These are phyloP conservation scores for Butyriboletus loyo DNA, from an alignment of 768 basidiomycete genomes.

Conservation along the genomic window DNA sequence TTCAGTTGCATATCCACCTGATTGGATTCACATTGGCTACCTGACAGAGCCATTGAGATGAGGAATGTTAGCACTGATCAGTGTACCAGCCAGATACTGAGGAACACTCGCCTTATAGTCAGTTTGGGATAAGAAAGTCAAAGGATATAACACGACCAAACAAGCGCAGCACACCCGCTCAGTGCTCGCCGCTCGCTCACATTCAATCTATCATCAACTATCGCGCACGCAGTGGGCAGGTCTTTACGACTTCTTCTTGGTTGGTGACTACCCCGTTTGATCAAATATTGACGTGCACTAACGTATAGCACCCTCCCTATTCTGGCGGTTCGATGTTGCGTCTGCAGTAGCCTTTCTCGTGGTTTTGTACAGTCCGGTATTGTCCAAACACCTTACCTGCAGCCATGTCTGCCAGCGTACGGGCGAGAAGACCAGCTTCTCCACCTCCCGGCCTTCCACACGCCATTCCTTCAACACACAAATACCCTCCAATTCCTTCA, in stretches of 20 bases:
- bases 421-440: slow-evolving; percentile 67
- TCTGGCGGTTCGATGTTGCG: no score
- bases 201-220: slow-evolving; percentile 1
- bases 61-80: neutral
- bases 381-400: slow-evolving; percentile 9
- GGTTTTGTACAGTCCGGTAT: slow-evolving; percentile 23
- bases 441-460: slow-evolving; percentile 51
- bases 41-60: neutral
- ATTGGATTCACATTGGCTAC: neutral
- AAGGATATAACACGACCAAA: slow-evolving; percentile 14
- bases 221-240: neutral
- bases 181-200: neutral
- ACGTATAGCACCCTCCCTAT: neutral
- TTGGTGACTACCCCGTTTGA: neutral
- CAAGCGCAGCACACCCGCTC: slow-evolving; percentile 18
- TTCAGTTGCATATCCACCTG: neutral
- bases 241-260: neutral
- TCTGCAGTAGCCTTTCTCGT: neutral
- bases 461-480: slow-evolving; percentile 36
- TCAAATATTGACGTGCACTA: no score
- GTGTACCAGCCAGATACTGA: neutral
- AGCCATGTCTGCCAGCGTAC: slow-evolving; percentile 47
- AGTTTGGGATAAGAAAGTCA: no score
- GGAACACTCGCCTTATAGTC: no score
- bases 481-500: slow-evolving; percentile 55